A percentile compares a stretch with the other conserved stretches of the same genome.
Evolutionary conservation across 2,329 filamentous ascomycete species (phyloP).

Genomic region (Diaporthe humulicola): DNA sequence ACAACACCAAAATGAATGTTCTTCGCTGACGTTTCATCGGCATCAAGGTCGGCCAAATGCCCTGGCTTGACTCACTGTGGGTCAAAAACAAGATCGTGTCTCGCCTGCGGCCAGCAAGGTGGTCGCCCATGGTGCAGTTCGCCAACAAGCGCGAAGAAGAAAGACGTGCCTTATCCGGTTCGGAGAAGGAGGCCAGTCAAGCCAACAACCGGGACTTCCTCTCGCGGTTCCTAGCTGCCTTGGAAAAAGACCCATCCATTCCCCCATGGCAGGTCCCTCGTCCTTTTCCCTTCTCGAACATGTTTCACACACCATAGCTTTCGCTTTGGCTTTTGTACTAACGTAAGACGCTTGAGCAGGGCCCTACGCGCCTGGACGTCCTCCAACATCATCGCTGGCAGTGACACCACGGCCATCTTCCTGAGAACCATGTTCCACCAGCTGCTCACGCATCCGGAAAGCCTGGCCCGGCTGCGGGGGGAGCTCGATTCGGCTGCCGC

Average conservation of each 20-base stretch:
- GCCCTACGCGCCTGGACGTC: neutral
- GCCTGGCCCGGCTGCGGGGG: neutral
- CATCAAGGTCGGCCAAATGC: conserved; percentile 6
- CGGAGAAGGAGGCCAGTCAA: neutral
- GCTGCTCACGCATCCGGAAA: neutral
- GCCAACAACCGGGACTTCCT: neutral
- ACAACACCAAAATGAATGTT: neutral
- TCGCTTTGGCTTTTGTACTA: neutral
- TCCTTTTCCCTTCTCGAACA: accelerated
- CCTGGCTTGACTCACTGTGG: conserved; percentile 6
- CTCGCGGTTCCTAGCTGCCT: neutral
- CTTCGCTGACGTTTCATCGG: neutral
- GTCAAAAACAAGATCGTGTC: neutral
- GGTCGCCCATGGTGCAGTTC: conserved; percentile 4
- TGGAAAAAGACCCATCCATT: conserved; percentile 9
- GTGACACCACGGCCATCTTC: conserved; percentile 4
- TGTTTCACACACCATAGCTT: neutral
- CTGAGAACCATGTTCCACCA: conserved; percentile 4
- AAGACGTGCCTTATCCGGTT: neutral
- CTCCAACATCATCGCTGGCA: conserved; percentile 13
- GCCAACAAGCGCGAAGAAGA: conserved; percentile 12
- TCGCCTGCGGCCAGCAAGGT: neutral
- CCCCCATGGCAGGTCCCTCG: neutral
- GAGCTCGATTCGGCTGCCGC: neutral
- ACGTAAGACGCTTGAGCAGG: neutral